Conservation (phyloP, 2,329 filamentous ascomycete genomes). For the Neonectria neomacrospora region DNA sequence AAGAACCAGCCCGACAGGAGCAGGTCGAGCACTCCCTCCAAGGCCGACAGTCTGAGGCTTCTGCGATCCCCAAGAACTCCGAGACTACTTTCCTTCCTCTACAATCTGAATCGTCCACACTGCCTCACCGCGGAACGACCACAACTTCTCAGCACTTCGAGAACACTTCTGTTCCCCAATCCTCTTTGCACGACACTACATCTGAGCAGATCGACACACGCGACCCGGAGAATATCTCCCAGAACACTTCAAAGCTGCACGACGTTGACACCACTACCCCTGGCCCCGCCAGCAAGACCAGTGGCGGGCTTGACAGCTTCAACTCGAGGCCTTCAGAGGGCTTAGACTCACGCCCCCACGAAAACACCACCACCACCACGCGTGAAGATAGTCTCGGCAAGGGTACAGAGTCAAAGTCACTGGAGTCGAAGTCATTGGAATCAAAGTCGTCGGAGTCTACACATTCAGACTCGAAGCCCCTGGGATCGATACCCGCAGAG, state of each 20-base stretch:
- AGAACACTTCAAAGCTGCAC: slow-evolving; percentile 49
- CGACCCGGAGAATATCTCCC: slow-evolving; percentile 49
- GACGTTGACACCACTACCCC: slow-evolving; percentile 42
- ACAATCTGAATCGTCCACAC: background rate
- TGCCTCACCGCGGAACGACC: background rate
- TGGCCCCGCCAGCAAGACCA: slow-evolving; percentile 47
- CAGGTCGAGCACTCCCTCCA: slow-evolving; percentile 9
- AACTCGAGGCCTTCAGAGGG: slow-evolving; percentile 49
- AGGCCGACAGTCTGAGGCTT: background rate
- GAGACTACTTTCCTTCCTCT: background rate
- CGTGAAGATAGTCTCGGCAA: background rate
- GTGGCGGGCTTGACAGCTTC: slow-evolving; percentile 38
- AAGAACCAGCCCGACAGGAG: slow-evolving; percentile 15
- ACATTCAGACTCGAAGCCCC: slow-evolving; percentile 15
- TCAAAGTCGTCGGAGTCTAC: slow-evolving; percentile 4
- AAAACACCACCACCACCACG: slow-evolving; percentile 49
- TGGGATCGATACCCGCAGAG: slow-evolving; percentile 11
- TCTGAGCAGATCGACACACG: slow-evolving; percentile 54
- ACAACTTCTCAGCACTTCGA: slow-evolving; percentile 21
- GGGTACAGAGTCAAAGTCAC: background rate
- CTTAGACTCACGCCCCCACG: slow-evolving; percentile 57
- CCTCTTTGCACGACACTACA: slow-evolving; percentile 32
- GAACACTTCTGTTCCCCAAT: background rate
- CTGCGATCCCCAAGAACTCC: background rate
- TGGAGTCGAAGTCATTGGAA: background rate